Evolutionary conservation across 345 rosid species (phyloP), one percentile per base, ranked within the genome.

Genomic region (Aegle marmelos): DNA sequence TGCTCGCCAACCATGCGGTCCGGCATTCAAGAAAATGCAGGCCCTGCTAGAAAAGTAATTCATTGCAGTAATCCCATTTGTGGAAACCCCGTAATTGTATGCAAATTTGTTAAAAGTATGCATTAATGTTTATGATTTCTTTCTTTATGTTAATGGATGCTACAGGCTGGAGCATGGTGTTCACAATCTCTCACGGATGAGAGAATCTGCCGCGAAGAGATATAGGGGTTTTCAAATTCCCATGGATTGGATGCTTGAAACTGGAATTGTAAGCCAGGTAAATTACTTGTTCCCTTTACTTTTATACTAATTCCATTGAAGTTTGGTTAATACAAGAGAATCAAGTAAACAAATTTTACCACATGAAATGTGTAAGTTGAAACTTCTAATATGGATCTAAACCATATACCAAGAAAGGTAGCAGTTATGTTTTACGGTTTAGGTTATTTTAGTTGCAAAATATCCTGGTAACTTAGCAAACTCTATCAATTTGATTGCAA

Each of bases 1-100:
- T 25, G 84, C 88, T 30, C 89, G 98, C 36, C 96, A 90, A 78
- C 80, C 90, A 19, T 90, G 92, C 33, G 77, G 88, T 72, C 85
- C 90, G 30, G 93, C 93, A 61, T 92, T 94, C 73, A 94, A 94
- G 82, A 94, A 97, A 83, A 94, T 97, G 97, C 99, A 97, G 82
- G 88, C 92, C 67, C 79, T 93, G 39, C 90, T 94, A 34, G 99
- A 97, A 80, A 97, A 97, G 99, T 96, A 90, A 4, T 16, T 63
- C n/a, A 24, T 33, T 31, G 34, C 9, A 5, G 50, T 14, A 34
- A 30, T 63, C 30, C 14, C 54, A 2, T 39, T 61, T 62, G 57
- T 17, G 30, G 13, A 57, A 57, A n/a, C 24, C 10, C 5, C 9
- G 25, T 4, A 66, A 65, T 65, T 65, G 16, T 22, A 21, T 53